Evolutionary conservation across 768 basidiomycete genomes (phyloP).

Genomic region (Lactarius akahatsu): DNA sequence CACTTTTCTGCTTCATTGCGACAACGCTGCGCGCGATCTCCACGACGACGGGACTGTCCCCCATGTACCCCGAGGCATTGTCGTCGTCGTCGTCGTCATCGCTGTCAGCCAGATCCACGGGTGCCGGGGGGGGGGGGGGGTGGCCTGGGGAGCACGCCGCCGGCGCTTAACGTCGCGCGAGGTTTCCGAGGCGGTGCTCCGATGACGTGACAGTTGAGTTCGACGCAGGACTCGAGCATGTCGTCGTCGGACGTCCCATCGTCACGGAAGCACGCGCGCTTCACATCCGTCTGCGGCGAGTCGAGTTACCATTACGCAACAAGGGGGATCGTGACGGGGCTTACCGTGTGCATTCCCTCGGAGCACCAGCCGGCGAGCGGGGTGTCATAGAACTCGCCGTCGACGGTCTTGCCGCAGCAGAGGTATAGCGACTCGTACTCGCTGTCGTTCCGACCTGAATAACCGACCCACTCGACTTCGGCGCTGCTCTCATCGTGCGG

Average conservation of each 20-base stretch:
- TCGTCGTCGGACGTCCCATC: conserved; percentile 69
- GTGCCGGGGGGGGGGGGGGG: conserved; percentile 32
- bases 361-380: conserved; percentile 89
- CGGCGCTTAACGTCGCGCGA: conserved; percentile 21
- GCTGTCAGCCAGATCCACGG: conserved; percentile 13
- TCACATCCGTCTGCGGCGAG: conserved; percentile 57
- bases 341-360: conserved; percentile 74
- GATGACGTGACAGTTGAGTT: conserved; percentile 52
- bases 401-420: conserved; percentile 69
- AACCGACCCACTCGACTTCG: conserved; percentile 59
- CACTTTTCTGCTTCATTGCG: conserved; percentile 20
- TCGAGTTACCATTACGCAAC: not conserved
- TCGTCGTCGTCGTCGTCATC: conserved; percentile 34
- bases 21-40: conserved; percentile 33
- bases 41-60: conserved; percentile 35
- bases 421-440: conserved; percentile 47
- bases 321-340: conserved; percentile 31
- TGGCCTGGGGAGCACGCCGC: conserved; percentile 26
- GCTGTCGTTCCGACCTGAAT: conserved; percentile 33
- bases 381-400: conserved; percentile 63
- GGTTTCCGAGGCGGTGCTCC: conserved; percentile 25
- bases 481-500: conserved; percentile 82
- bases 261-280: conserved; percentile 74
- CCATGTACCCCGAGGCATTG: conserved; percentile 33
- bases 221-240: conserved; percentile 61